phyloP scores from a whole-genome alignment of 768 basidiomycete species.

The Coprinopsis sp. region DNA sequence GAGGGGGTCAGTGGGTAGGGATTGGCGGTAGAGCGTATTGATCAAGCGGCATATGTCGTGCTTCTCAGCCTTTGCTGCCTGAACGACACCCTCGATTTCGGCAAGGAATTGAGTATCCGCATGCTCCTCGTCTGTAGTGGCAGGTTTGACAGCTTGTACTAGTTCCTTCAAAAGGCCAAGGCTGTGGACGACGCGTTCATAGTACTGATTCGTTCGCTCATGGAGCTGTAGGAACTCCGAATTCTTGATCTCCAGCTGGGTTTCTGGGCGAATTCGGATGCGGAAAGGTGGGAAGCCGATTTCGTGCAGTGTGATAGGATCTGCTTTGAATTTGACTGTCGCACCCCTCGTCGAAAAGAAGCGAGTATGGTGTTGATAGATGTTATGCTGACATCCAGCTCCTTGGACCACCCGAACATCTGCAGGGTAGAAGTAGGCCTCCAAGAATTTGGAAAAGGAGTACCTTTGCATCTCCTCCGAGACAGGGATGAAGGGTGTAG shows the following conservation, averaged over 20 bases:
- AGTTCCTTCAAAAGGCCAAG: no score
- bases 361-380: constrained; percentile 87
- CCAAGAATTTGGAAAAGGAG: constrained; percentile 94
- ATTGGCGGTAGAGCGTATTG: constrained; percentile 76
- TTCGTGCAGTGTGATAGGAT: constrained; percentile 78
- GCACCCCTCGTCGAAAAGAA: constrained; percentile 83
- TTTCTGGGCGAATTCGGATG: constrained; percentile 81
- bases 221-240: constrained; percentile 79
- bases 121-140: constrained; percentile 76
- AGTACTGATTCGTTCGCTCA: constrained; percentile 69
- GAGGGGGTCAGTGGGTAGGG: constrained; percentile 78
- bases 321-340: constrained; percentile 85
- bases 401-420: constrained; percentile 81
- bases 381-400: constrained; percentile 90
- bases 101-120: constrained; percentile 56
- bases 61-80: constrained; percentile 69
- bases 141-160: constrained; percentile 74
- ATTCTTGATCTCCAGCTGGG: constrained; percentile 87
- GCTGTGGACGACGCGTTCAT: constrained; percentile 69
- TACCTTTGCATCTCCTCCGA: constrained; percentile 91
- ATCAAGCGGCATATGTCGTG: constrained; percentile 70
- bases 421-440: constrained; percentile 92
- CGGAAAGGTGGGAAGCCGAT: constrained; percentile 85
- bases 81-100: constrained; percentile 63
- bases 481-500: constrained; percentile 83